phyloP scores from a whole-genome alignment of 1,284 basidiomycete species.

The Chalciporus piperatoides region DNA sequence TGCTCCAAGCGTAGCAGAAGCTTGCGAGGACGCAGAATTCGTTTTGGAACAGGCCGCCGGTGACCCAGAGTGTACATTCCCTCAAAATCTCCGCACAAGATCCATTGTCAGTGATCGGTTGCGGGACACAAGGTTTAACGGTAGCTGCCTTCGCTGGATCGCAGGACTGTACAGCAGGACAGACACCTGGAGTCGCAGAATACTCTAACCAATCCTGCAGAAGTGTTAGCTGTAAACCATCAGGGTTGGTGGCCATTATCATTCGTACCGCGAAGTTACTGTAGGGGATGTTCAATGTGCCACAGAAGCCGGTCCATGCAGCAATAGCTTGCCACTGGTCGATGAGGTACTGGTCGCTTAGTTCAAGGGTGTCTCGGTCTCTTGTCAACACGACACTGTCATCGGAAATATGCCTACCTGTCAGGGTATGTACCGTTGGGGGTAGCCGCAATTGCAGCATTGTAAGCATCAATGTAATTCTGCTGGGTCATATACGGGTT shows the following conservation, averaged over 20 bases:
- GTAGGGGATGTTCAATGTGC: slow-evolving; percentile 19
- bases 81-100: slow-evolving; percentile 18
- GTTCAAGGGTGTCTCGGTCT: background rate
- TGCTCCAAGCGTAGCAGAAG: slow-evolving; percentile 25
- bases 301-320: slow-evolving; percentile 23
- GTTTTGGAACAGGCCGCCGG: slow-evolving; percentile 24
- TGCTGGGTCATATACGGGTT: slow-evolving; percentile 21
- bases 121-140: slow-evolving; percentile 17
- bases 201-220: slow-evolving; percentile 25
- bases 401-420: slow-evolving; percentile 5
- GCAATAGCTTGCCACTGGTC: slow-evolving; percentile 19
- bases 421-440: slow-evolving; percentile 17
- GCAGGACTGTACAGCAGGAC: slow-evolving; percentile 9
- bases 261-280: slow-evolving; percentile 18
- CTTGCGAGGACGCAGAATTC: slow-evolving; percentile 24
- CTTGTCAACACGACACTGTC: background rate
- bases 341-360: slow-evolving; percentile 7
- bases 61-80: slow-evolving; percentile 17
- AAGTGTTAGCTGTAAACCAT: background rate
- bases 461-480: slow-evolving; percentile 23
- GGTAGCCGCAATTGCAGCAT: slow-evolving; percentile 17
- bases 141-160: background rate
- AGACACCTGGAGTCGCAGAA: slow-evolving; percentile 21
- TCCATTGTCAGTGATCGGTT: slow-evolving; percentile 24
- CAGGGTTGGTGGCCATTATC: background rate